Conservation (phyloP, 2,329 filamentous ascomycete genomes). For the Salinomyces thailandicus region DNA sequence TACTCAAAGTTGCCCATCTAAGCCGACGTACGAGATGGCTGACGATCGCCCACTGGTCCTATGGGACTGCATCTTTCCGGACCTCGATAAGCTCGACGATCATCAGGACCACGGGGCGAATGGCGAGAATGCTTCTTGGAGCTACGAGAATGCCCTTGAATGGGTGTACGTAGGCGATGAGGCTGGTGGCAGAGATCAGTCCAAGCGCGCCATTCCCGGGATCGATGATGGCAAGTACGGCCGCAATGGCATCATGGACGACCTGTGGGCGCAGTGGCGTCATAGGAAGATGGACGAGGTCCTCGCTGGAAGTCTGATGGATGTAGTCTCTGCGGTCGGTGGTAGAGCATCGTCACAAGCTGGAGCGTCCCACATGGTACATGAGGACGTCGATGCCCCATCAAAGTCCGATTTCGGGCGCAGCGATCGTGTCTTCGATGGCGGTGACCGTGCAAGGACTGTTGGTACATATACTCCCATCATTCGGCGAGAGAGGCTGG, state of each 20-base stretch:
- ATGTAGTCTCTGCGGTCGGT: constrained; percentile 43
- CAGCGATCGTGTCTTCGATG: constrained; percentile 48
- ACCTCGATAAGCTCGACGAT: constrained; percentile 29
- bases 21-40: constrained; percentile 83
- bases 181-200: constrained; percentile 24
- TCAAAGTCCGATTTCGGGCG: constrained; percentile 9
- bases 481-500: constrained; percentile 45
- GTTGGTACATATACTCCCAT: constrained; percentile 50
- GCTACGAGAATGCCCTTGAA: constrained; percentile 49
- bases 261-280: constrained; percentile 75
- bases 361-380: neutral
- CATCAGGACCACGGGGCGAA: constrained; percentile 13
- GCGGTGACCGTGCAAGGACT: constrained; percentile 43
- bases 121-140: constrained; percentile 17
- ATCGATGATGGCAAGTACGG: constrained; percentile 53
- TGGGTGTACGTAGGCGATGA: constrained; percentile 76
- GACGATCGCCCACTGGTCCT: constrained; percentile 81
- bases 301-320: constrained; percentile 62
- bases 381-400: neutral
- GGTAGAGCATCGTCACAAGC: neutral
- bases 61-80: constrained; percentile 89
- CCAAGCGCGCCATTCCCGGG: constrained; percentile 22
- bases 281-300: constrained; percentile 83
- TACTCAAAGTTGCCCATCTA: constrained; percentile 56
- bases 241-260: constrained; percentile 55